A percentile compares a stretch with the other conserved stretches of the same genome.
These are phyloP conservation scores for Sequoia sempervirens DNA, from an alignment of 75 land plant genomes.

Conservation along the genomic window DNA sequence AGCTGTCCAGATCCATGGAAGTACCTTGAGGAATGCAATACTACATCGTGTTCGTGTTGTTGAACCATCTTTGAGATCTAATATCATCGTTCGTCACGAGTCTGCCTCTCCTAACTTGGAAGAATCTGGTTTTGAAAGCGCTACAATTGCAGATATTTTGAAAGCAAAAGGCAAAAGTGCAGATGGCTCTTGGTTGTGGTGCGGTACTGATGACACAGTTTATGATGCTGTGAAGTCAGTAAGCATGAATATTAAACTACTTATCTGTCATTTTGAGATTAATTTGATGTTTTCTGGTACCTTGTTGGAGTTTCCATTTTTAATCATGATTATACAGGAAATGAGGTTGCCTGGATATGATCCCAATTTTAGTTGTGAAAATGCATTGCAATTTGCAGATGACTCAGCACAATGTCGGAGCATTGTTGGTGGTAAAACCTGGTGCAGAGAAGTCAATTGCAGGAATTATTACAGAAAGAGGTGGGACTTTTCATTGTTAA, in stretches of 20 bases:
- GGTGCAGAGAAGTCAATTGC: constrained; percentile 70
- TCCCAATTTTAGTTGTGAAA: background rate
- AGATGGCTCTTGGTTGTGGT: constrained; percentile 98
- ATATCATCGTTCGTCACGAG: constrained; percentile 24
- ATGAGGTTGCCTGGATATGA: background rate
- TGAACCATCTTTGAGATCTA: constrained; percentile 24
- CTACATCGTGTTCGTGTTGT: constrained; percentile 54
- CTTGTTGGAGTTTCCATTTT: background rate
- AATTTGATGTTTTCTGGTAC: background rate
- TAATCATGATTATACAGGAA: background rate
- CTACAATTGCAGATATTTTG: constrained; percentile 77
- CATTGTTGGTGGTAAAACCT: constrained; percentile 93
- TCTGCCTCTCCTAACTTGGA: constrained; percentile 60
- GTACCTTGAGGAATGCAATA: constrained; percentile 42
- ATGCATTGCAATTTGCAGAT: constrained; percentile 44
- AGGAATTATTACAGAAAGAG: constrained; percentile 97
- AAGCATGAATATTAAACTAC: constrained; percentile 9
- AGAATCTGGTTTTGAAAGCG: constrained; percentile 92
- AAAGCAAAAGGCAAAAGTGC: constrained; percentile 87
- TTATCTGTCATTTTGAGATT: background rate
- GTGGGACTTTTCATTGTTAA: constrained; percentile 22
- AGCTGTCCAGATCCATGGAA: constrained; percentile 48
- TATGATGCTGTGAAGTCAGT: constrained; percentile 97
- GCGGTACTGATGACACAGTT: constrained; percentile 84
- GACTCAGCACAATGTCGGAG: constrained; percentile 97